A percentile compares a stretch with the other conserved stretches of the same genome.
These are phyloP conservation scores for Pythium graminicola DNA, from an alignment of 352 stramenopile genomes.

Conservation along the genomic window DNA sequence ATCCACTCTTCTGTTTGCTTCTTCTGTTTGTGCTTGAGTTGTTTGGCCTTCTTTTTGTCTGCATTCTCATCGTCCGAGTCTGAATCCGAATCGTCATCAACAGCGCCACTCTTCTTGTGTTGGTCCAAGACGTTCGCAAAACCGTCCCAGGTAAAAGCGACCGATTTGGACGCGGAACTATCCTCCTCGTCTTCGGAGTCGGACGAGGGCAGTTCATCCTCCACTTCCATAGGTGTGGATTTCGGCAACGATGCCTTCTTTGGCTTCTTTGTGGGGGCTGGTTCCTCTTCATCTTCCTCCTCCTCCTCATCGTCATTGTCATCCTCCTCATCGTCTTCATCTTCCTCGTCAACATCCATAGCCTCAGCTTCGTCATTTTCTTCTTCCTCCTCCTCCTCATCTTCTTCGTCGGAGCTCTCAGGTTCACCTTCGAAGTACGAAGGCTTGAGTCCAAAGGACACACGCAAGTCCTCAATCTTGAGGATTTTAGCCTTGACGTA, in stretches of 20 bases:
- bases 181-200: constrained; percentile 54
- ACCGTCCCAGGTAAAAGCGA: constrained; percentile 85
- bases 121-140: constrained; percentile 68
- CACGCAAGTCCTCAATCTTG: constrained; percentile 88
- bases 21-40: constrained; percentile 85
- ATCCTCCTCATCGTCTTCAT: constrained; percentile 41
- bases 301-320: constrained; percentile 49
- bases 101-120: constrained; percentile 34
- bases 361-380: constrained; percentile 31
- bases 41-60: constrained; percentile 58
- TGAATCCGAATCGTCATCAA: constrained; percentile 40
- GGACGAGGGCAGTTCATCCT: constrained; percentile 46
- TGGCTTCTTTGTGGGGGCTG: constrained; percentile 25
- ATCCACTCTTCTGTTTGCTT: constrained; percentile 94
- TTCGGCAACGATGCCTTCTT: constrained; percentile 20
- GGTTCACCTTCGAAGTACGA: constrained; percentile 94
- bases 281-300: constrained; percentile 31
- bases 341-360: constrained; percentile 40
- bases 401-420: constrained; percentile 82
- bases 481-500: constrained; percentile 96
- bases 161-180: constrained; percentile 24
- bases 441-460: constrained; percentile 95
- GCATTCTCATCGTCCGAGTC: constrained; percentile 38
- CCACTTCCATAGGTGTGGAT: constrained; percentile 34
- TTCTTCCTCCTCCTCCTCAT: constrained; percentile 65